Evolutionary conservation across 2,329 filamentous ascomycete genomes (phyloP), one percentile per base, ranked within the genome.

Genomic region (Aspergillus quadrilineatus): DNA sequence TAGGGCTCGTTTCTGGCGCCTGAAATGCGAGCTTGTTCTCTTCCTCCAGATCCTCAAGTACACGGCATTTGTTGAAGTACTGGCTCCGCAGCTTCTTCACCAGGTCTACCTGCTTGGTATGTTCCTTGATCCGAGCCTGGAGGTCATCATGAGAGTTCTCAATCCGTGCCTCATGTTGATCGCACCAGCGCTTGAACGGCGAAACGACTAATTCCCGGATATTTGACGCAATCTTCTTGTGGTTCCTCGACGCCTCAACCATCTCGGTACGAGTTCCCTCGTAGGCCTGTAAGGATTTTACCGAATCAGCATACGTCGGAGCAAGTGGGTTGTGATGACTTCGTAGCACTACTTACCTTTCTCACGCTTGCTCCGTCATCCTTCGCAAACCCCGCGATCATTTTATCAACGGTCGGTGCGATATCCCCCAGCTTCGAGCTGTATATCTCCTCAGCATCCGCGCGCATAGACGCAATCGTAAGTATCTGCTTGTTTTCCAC

Each of bases 11-110:
- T 59, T 83, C 80, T 4, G 92, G 91, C 63, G 92, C 91, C 73
- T 96, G 92, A 76, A 99, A 99, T 39, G 92, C 94, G 54, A 99
- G 83, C 77, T 99, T 97, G 74, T 97, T 96, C 79, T 99, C 95
- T 76, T 99, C 94, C 73, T 99, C 94, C 59, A 97, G 79, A 71
- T 99, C 94, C 73, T 99, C 95, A 6, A 97, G 89, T 60, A 97
- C 80, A 49, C 95, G 88, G 73, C 94, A 99, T 77, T 97, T 99
- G 81, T 97, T 99, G 83, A 97, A 97, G 77, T 99, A 99, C 66
- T 90, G 89, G 74, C 90, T 96, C 62, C 94, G 87, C 66, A 97
- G 84, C 77, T 97, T 97, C 81, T 92, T 91, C 60, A 96, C 91
- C 17, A 84, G 75, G 60, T 99, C 94, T 57, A 89, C 88, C 75